These are phyloP conservation scores for Plasmodium vivax DNA, from an alignment of 169 alveolate genomes.

Conservation along the genomic window DNA sequence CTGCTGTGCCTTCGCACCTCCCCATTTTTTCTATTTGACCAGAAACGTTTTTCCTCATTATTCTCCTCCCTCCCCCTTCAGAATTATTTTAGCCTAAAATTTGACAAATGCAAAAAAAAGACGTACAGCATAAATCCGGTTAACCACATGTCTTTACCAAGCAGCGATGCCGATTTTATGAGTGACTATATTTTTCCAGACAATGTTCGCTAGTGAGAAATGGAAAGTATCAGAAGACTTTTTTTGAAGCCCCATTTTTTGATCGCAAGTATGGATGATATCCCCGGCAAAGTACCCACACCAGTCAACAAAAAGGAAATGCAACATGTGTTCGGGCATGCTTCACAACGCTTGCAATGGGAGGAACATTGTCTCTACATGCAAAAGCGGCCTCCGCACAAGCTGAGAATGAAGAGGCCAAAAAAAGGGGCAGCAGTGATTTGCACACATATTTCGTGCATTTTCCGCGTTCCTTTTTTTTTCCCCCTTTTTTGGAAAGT, in stretches of 20 bases:
- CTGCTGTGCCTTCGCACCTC: background rate
- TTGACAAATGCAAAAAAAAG: conserved; percentile 44
- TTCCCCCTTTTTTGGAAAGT: background rate
- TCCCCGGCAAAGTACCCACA: background rate
- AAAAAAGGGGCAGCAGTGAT: background rate
- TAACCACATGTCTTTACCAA: background rate
- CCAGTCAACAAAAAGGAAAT: background rate
- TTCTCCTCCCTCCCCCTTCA: conserved; percentile 9
- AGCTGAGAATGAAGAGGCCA: background rate
- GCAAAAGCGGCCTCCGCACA: background rate
- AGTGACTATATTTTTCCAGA: conserved; percentile 1
- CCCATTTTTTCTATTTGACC: conserved; percentile 1
- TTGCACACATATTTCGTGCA: background rate
- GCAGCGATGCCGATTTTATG: background rate
- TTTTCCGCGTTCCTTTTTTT: background rate
- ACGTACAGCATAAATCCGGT: conserved; percentile 14
- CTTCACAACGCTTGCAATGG: background rate
- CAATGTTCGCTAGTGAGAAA: conserved; percentile 9
- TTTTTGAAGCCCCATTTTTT: background rate
- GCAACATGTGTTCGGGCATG: background rate
- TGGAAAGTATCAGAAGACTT: background rate
- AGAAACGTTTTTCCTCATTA: background rate
- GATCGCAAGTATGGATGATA: background rate
- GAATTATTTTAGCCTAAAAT: conserved; percentile 44
- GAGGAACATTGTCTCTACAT: background rate